phyloP scores from a whole-genome alignment of 805 yeast genomes.

The Metschnikowia aberdeeniae region DNA sequence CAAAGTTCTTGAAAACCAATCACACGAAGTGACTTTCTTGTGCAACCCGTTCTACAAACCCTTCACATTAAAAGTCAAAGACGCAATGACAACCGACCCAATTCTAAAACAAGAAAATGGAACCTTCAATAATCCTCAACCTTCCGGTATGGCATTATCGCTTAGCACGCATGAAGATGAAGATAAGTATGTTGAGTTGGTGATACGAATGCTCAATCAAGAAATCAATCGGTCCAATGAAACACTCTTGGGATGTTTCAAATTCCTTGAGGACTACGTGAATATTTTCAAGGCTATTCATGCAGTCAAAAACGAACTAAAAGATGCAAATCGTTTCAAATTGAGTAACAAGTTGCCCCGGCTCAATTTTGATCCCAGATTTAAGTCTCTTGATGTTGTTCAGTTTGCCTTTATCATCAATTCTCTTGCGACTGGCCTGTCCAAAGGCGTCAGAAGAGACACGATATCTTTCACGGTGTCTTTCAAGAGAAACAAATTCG shows the following conservation, averaged over 20 bases:
- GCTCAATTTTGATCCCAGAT: constrained; percentile 30
- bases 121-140: too few relatives aligned
- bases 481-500: constrained; percentile 31
- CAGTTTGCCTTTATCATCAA: constrained; percentile 32
- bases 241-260: constrained; percentile 30
- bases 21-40: constrained; percentile 26
- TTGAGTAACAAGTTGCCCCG: constrained; percentile 30
- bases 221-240: constrained; percentile 12
- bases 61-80: constrained; percentile 15
- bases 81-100: neutral
- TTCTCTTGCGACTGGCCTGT: constrained; percentile 20
- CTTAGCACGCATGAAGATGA: constrained; percentile 11
- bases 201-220: constrained; percentile 24
- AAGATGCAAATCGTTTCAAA: constrained; percentile 6
- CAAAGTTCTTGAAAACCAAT: constrained; percentile 23
- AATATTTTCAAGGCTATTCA: constrained; percentile 27
- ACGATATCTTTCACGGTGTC: constrained; percentile 26
- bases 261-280: constrained; percentile 29
- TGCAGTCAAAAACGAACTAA: constrained; percentile 12
- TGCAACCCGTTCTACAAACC: constrained; percentile 23
- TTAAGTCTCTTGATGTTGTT: constrained; percentile 27
- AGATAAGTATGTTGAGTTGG: constrained; percentile 14
- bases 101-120: neutral
- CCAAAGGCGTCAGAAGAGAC: constrained; percentile 35
- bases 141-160: neutral